Percentiles rank a stretch among this genome's conserved stretches.
Evolutionary conservation across 208 protist species (phyloP).

Genomic region (Leishmania aethiopica): DNA sequence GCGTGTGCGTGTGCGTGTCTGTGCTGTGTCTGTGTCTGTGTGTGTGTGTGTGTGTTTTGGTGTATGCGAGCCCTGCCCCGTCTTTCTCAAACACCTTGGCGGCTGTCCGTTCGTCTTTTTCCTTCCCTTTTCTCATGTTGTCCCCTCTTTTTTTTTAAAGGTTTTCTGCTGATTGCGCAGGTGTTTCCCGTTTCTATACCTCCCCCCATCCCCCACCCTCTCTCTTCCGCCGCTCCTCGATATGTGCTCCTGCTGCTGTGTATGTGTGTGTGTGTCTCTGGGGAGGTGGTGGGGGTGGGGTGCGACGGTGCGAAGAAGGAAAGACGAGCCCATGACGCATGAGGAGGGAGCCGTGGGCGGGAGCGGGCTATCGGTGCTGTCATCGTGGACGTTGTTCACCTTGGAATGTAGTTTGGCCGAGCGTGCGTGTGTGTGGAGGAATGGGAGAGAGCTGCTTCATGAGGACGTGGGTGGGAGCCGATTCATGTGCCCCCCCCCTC

Average conservation of each 20-base stretch:
- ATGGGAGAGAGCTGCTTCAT: conserved; percentile 8
- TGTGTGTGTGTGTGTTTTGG: neutral
- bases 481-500: neutral
- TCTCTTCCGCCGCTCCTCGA: neutral
- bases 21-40: neutral
- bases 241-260: neutral
- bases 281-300: neutral
- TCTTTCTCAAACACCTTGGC: neutral
- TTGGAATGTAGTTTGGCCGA: neutral
- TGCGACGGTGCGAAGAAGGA: neutral
- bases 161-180: conserved; percentile 1
- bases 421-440: neutral
- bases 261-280: neutral
- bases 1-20: neutral
- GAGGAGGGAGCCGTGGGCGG: neutral
- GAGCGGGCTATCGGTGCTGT: neutral
- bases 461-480: neutral
- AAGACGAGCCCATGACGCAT: neutral
- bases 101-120: neutral
- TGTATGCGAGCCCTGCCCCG: neutral
- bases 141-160: too few relatives aligned
- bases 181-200: neutral
- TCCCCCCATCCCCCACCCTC: neutral
- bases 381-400: neutral
- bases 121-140: neutral